phyloP scores from a whole-genome alignment of 805 yeast species.

The Lipomyces japonicus region DNA sequence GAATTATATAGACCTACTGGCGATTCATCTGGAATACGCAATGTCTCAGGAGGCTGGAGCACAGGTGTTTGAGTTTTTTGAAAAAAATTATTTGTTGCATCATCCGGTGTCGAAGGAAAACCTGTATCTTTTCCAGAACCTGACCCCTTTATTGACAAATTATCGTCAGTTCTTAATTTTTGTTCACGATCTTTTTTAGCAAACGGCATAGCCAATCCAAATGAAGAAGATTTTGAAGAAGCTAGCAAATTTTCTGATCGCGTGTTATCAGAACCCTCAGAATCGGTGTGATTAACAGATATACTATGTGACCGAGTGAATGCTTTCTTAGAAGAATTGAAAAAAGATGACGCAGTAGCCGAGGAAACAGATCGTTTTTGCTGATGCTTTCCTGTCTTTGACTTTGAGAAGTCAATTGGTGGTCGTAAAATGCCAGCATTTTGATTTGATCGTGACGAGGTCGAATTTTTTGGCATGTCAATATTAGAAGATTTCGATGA shows the following conservation, averaged over 20 bases:
- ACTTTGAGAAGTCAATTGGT: neutral
- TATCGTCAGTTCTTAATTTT: neutral
- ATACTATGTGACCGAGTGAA: constrained; percentile 1
- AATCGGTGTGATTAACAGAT: neutral
- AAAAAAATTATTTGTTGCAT: too few relatives aligned
- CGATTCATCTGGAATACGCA: too few relatives aligned
- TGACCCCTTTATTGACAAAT: too few relatives aligned
- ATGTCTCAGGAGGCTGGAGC: too few relatives aligned
- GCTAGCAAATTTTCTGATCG: neutral
- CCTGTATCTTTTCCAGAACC: too few relatives aligned
- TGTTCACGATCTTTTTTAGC: neutral
- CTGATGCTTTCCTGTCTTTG: neutral
- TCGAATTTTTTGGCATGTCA: neutral
- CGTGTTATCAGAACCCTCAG: neutral
- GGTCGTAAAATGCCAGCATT: neutral
- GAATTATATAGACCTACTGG: too few relatives aligned
- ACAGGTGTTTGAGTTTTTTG: too few relatives aligned
- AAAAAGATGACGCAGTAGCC: neutral
- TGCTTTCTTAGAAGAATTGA: neutral
- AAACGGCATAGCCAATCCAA: neutral
- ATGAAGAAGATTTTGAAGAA: neutral
- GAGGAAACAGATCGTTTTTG: neutral
- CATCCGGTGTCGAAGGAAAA: too few relatives aligned
- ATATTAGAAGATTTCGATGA: neutral
- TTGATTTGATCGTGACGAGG: neutral